A percentile compares a stretch with the other conserved stretches of the same genome.
These are phyloP conservation scores for Aspergillus fumigatus DNA, from an alignment of 2,329 filamentous ascomycete genomes.

Conservation along the genomic window DNA sequence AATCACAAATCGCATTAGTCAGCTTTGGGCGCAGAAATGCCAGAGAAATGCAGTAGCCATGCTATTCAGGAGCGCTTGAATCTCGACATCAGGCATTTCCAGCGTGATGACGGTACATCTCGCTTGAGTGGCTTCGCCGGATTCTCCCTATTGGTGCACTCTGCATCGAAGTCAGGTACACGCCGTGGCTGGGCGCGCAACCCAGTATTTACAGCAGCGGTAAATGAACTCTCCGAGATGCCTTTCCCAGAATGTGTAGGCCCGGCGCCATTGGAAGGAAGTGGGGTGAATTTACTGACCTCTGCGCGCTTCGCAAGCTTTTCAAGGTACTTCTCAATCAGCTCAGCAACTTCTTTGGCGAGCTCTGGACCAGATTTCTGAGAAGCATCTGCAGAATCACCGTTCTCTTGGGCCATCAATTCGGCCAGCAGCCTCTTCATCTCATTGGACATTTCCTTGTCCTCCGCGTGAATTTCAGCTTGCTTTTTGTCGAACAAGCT, in stretches of 20 bases:
- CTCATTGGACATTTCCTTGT: slow-evolving; percentile 37
- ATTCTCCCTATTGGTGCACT: neutral
- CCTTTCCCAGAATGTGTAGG: neutral
- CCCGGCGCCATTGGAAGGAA: slow-evolving; percentile 1
- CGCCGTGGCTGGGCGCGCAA: neutral
- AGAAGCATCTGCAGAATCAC: slow-evolving; percentile 26
- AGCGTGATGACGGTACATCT: neutral
- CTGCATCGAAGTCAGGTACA: neutral
- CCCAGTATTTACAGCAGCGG: neutral
- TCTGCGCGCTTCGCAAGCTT: slow-evolving; percentile 40
- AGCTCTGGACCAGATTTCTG: slow-evolving; percentile 37
- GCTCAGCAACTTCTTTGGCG: slow-evolving; percentile 45
- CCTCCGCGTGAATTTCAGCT: slow-evolving; percentile 36
- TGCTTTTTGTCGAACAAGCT: slow-evolving; percentile 37
- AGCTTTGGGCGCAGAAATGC: slow-evolving; percentile 3
- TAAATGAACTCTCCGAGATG: neutral
- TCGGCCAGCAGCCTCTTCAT: slow-evolving; percentile 40
- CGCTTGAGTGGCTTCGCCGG: neutral
- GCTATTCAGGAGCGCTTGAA: neutral
- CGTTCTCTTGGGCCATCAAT: slow-evolving; percentile 33
- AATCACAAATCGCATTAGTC: slow-evolving; percentile 6
- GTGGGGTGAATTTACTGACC: slow-evolving; percentile 26
- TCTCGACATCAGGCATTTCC: neutral
- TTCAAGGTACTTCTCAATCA: slow-evolving; percentile 52
- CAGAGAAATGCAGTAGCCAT: neutral